Percentiles rank a stretch among this genome's conserved stretches.
Conservation (phyloP, 805 yeast species). For the Saccharomycopsis synnaedendra region DNA sequence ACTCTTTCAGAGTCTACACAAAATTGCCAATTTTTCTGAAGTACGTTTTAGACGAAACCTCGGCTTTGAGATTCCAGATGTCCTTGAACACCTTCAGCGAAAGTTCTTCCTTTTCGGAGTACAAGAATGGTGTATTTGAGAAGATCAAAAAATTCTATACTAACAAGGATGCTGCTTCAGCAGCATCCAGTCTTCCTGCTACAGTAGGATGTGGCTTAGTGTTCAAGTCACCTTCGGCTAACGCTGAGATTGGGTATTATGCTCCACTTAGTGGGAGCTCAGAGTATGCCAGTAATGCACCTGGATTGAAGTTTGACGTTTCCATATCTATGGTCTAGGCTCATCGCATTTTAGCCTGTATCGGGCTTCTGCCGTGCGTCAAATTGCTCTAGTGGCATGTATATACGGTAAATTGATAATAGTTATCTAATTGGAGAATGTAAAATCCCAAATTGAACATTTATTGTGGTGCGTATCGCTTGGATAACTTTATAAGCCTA, state of each 20-base stretch:
- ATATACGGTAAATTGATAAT: too few relatives aligned
- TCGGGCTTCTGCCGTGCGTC: too few relatives aligned
- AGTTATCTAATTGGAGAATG: too few relatives aligned
- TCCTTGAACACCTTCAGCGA: constrained; percentile 3
- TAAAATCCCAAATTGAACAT: too few relatives aligned
- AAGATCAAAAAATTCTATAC: background rate
- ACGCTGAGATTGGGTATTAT: constrained; percentile 8
- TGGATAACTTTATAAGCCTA: too few relatives aligned
- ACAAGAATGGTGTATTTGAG: background rate
- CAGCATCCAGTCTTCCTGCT: background rate
- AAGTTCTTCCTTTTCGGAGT: background rate
- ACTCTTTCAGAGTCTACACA: constrained; percentile 7
- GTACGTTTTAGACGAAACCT: background rate
- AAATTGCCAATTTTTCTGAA: constrained; percentile 11
- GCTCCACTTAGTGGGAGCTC: constrained; percentile 5
- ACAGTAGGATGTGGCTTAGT: constrained; percentile 7
- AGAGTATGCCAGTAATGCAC: background rate
- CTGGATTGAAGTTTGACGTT: constrained; percentile 4
- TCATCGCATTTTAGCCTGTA: too few relatives aligned
- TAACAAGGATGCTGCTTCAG: background rate
- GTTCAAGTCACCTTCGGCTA: constrained; percentile 7
- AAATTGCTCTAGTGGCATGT: too few relatives aligned
- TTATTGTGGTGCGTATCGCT: too few relatives aligned
- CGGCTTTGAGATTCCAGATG: constrained; percentile 8
- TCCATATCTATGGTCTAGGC: constrained; percentile 1